Base-by-base conservation (phyloP, 202 grass and related monocot species). In the Brachypodium distachyon region DNA sequence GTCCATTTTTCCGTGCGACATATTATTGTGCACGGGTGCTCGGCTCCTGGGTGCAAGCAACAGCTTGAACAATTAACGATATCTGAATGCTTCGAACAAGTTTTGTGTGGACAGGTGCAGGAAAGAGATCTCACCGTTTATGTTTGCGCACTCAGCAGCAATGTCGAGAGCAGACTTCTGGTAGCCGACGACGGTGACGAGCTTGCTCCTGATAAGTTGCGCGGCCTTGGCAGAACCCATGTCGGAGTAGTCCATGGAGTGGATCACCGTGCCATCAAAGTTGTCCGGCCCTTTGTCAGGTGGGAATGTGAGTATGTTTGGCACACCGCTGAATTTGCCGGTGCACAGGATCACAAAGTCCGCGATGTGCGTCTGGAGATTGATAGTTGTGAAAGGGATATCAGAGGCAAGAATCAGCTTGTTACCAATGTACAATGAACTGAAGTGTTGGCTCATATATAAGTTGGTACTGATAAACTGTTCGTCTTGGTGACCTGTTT, bases 341-440 rank as follows among this genome's bases (percentile, higher is more conserved):
- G 81, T 73, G 79, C 86, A 88, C 4, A 92, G 82, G 11, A 92
- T 76, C 79, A 88, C 63, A 17, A 92, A 86, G 55, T 92, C 90
- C 38, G 79, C 73, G 0, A 37, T 18, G 27, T 77, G 82, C 22
- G 10, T 77, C 86, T 90, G 67, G 51, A 54, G 10, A 7, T 12
- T 9, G 50, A 53, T 48, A 32, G 0, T 44, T 68, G 38, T 67
- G 7, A 8, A 8, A 18, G 46, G 1, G n/a, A 48, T 2, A 6
- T n/a, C 5, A n/a, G 18, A 50, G 33, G 2, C 47, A 21, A 6
- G 2, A 14, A 49, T 48, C 14, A 60, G 28, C 28, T 60, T 18
- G 28, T 31, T 25, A 12, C 21, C 1, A 11, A 25, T 9, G 33
- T 0, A 9, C 4, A 3, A 36, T 8, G 8, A 51, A 51, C 21